These are phyloP conservation scores for Malassezia caprae DNA, from an alignment of 1,284 basidiomycete species.

Conservation along the genomic window DNA sequence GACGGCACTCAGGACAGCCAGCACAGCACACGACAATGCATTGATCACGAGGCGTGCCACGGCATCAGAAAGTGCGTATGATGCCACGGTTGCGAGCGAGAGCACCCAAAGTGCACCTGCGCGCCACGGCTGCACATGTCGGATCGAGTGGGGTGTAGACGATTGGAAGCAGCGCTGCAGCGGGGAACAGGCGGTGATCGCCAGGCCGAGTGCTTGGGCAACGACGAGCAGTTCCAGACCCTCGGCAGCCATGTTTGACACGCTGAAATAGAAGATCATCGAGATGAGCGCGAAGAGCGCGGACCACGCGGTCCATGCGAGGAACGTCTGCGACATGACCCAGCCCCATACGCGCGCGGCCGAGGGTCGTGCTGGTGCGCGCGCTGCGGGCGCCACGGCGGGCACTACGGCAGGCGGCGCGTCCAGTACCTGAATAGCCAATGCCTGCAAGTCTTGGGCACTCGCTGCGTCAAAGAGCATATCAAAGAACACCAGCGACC, in stretches of 20 bases:
- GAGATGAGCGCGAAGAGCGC: slow-evolving; percentile 70
- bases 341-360: neutral
- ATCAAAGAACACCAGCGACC: slow-evolving; percentile 39
- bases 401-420: neutral
- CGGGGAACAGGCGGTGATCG: slow-evolving; percentile 19
- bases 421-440: slow-evolving; percentile 30
- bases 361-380: neutral
- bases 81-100: slow-evolving; percentile 21
- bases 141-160: neutral
- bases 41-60: slow-evolving; percentile 23
- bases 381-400: neutral
- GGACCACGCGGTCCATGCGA: slow-evolving; percentile 80
- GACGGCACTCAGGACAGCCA: slow-evolving; percentile 25
- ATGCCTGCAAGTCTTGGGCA: slow-evolving; percentile 30
- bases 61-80: slow-evolving; percentile 23
- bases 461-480: slow-evolving; percentile 39
- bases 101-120: slow-evolving; percentile 21
- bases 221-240: slow-evolving; percentile 38
- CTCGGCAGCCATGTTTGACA: slow-evolving; percentile 40
- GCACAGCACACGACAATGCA: slow-evolving; percentile 21
- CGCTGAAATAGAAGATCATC: slow-evolving; percentile 41
- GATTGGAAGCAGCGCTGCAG: slow-evolving; percentile 4
- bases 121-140: neutral
- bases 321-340: slow-evolving; percentile 3
- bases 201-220: slow-evolving; percentile 28